Base-by-base conservation (phyloP, 345 rosid species). In the Heritiera littoralis region DNA sequence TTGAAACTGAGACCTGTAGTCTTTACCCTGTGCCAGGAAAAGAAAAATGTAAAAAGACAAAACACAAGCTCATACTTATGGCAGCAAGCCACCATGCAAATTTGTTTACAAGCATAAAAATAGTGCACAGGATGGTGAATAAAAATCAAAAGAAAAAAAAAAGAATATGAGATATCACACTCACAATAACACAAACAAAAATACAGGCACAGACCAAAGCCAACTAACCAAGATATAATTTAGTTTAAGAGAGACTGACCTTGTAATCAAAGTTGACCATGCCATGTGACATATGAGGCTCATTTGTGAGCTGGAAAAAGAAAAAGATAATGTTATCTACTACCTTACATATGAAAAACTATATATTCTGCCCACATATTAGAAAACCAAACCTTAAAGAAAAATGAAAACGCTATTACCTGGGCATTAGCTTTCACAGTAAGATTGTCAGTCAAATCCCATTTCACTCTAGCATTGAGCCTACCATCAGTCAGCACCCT, bases 401-500 rank as follows among this genome's bases (percentile, higher is more conserved):
- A 78, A 8, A 55, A 65, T 8, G 8, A 74, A 0, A 48, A 28
- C 59, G 1, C 32, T 45, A 6, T 76, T 59, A 92, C 99, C 91
- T 90, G 98, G 75, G 97, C 95, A 88, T 90, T 94, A 38, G 95
- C 97, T 81, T 92, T 96, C 86, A 96, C 49, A 54, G 89, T 65
- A 54, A 94, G 83, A 84, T 87, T 88, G 30, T 96, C 97, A 32
- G 97, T 90, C 83, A 94, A 74, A 87, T 96, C 99, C 70, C 91
- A 91, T 77, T 92, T 96, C 84, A 88, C 88, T 87, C 99, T 91
- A 12, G 98, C 99, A 77, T 80, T 92, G 75, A 90, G 79, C 82
- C 97, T 90, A 81, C 98, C 99, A 82, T 96, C 99, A 0, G 95
- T 94, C 92, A 91, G 75, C 20, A 96, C 88, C 81, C 98, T 91